Evolutionary conservation across 495 filamentous ascomycete genomes (phyloP).

Genomic region (Parathielavia appendiculata): DNA sequence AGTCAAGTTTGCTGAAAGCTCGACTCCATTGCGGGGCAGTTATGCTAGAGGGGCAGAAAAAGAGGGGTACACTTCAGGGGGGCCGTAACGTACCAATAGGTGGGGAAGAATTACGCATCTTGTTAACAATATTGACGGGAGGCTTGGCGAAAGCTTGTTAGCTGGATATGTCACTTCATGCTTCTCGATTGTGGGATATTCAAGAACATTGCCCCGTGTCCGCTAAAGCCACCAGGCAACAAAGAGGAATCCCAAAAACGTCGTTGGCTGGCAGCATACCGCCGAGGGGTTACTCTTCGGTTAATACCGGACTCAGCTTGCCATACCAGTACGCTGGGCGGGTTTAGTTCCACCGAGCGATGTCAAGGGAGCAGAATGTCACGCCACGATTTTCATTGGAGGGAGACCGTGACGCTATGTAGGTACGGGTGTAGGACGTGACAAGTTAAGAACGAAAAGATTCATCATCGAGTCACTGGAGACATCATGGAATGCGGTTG

Average conservation of each 20-base stretch:
- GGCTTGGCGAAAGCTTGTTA: constrained; percentile 4
- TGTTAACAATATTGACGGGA: background rate
- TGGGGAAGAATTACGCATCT: background rate
- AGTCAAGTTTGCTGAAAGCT: background rate
- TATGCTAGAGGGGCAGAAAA: constrained; percentile 1
- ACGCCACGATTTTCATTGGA: no score
- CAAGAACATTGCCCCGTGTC: no score
- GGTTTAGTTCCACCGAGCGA: no score
- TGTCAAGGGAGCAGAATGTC: no score
- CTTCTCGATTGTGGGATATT: background rate
- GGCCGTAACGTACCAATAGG: background rate
- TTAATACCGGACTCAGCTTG: no score
- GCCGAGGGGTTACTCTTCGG: no score
- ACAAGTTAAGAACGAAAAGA: no score
- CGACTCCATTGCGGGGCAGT: constrained; percentile 22
- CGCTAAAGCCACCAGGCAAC: background rate
- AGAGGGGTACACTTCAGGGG: background rate
- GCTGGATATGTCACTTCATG: background rate
- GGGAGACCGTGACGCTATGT: no score
- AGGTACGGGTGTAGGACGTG: no score
- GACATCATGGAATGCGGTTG: no score
- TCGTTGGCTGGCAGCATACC: background rate
- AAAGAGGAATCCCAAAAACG: background rate
- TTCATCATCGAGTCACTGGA: no score
- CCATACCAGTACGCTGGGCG: no score